Evolutionary conservation across 345 rosid genomes (phyloP).

Genomic region (Xanthoceras sorbifolium): DNA sequence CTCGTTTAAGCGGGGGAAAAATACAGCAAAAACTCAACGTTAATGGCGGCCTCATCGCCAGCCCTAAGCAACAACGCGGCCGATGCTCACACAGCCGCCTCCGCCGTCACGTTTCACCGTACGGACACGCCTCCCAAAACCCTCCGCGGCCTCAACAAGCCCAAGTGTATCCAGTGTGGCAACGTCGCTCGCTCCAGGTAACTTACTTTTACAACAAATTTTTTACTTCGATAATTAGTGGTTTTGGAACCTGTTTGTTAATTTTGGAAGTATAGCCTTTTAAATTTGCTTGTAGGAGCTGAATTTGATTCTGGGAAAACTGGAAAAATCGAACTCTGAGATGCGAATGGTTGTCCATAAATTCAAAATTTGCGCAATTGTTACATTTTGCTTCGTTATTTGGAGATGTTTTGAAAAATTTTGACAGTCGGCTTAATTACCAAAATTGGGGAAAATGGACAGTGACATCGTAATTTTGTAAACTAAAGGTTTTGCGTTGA

Average conservation of each 20-base stretch:
- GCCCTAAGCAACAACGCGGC: slow-evolving; percentile 36
- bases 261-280: not conserved
- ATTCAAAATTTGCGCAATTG: not conserved
- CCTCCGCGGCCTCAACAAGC: slow-evolving; percentile 95
- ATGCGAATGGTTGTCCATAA: not conserved
- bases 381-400: not conserved
- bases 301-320: not conserved
- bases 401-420: not conserved
- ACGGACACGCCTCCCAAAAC: slow-evolving; percentile 61
- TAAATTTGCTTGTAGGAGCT: not conserved
- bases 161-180: slow-evolving; percentile 95
- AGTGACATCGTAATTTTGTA: not conserved
- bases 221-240: not conserved
- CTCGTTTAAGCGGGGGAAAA: slow-evolving; percentile 19
- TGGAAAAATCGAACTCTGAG: not conserved
- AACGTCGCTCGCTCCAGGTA: slow-evolving; percentile 98
- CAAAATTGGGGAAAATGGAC: slow-evolving; percentile 1
- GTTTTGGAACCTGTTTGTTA: slow-evolving; percentile 8
- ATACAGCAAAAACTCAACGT: not conserved
- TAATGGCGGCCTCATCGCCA: slow-evolving; percentile 66
- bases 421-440: not conserved
- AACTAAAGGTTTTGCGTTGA: not conserved
- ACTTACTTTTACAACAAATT: not conserved
- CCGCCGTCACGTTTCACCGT: slow-evolving; percentile 24
- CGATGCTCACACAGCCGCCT: slow-evolving; percentile 34